phyloP scores from a whole-genome alignment of 2,329 filamentous ascomycete genomes.

The Byssothecium circinans region DNA sequence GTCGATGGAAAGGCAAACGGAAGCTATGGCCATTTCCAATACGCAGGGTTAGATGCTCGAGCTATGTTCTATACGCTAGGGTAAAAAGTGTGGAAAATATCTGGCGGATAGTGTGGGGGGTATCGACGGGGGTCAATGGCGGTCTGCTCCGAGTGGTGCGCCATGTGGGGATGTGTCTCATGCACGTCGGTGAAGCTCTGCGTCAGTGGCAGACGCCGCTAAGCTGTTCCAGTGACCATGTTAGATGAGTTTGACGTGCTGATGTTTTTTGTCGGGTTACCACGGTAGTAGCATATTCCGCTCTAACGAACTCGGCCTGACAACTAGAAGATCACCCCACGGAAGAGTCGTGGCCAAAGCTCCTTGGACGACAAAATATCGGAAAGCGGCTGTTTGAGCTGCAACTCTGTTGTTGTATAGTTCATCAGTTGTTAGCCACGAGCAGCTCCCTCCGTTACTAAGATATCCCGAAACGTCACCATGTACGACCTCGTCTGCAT shows the following conservation, averaged over 20 bases:
- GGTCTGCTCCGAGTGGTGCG: slow-evolving; percentile 15
- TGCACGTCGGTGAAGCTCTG: slow-evolving; percentile 15
- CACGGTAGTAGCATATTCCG: no score
- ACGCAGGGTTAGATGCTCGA: slow-evolving; percentile 24
- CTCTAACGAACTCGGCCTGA: background rate
- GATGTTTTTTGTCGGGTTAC: no score
- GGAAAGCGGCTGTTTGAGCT: slow-evolving; percentile 1
- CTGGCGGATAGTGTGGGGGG: background rate
- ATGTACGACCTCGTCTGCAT: slow-evolving; percentile 40
- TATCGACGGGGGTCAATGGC: slow-evolving; percentile 1
- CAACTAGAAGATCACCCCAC: slow-evolving; percentile 3
- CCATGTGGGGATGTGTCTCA: slow-evolving; percentile 27
- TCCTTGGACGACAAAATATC: slow-evolving; percentile 1
- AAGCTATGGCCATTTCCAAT: slow-evolving; percentile 17
- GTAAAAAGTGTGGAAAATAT: background rate
- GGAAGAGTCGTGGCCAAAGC: slow-evolving; percentile 6
- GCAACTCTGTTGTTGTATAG: background rate
- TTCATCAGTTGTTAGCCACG: slow-evolving; percentile 10
- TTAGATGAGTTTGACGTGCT: no score
- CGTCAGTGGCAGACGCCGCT: slow-evolving; percentile 9
- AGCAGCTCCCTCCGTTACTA: no score
- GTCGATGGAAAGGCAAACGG: slow-evolving; percentile 16
- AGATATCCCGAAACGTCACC: slow-evolving; percentile 11
- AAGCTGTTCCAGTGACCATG: no score
- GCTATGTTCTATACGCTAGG: slow-evolving; percentile 15